A percentile compares a stretch with the other conserved stretches of the same genome.
Evolutionary conservation across 2,329 filamentous ascomycete species (phyloP).

Genomic region (Exserohilum rostratum): DNA sequence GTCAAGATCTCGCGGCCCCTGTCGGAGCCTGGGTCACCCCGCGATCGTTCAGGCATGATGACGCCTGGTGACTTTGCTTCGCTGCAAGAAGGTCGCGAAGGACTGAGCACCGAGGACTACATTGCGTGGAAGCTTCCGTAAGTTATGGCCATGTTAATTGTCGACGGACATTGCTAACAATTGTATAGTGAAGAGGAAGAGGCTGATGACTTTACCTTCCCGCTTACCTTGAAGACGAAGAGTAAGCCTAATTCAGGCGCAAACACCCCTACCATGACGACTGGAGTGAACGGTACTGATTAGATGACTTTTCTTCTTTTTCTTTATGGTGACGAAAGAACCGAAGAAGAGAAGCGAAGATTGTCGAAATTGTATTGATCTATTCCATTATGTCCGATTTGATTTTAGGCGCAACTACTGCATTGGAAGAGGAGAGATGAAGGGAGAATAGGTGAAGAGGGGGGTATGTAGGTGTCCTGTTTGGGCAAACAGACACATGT

Average conservation of each 20-base stretch:
- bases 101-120: constrained; percentile 94
- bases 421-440: constrained; percentile 1
- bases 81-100: constrained; percentile 91
- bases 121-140: constrained; percentile 98
- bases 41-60: constrained; percentile 96
- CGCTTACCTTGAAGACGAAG: constrained; percentile 66
- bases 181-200: constrained; percentile 77
- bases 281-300: constrained; percentile 38
- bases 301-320: constrained; percentile 7
- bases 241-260: constrained; percentile 42
- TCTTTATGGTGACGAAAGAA: constrained; percentile 9
- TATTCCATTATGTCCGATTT: constrained; percentile 11
- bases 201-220: constrained; percentile 76
- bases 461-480: neutral
- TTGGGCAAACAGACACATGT: neutral
- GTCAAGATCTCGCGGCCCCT: constrained; percentile 95
- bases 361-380: constrained; percentile 18
- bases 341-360: constrained; percentile 6
- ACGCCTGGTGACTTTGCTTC: constrained; percentile 97
- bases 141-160: constrained; percentile 55
- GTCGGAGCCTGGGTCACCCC: constrained; percentile 90
- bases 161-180: constrained; percentile 36
- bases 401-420: constrained; percentile 11
- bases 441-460: neutral
- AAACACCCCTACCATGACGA: constrained; percentile 34